A percentile compares a stretch with the other conserved stretches of the same genome.
Evolutionary conservation across 345 rosid genomes (phyloP).

Genomic region (Gossypium arboreum): DNA sequence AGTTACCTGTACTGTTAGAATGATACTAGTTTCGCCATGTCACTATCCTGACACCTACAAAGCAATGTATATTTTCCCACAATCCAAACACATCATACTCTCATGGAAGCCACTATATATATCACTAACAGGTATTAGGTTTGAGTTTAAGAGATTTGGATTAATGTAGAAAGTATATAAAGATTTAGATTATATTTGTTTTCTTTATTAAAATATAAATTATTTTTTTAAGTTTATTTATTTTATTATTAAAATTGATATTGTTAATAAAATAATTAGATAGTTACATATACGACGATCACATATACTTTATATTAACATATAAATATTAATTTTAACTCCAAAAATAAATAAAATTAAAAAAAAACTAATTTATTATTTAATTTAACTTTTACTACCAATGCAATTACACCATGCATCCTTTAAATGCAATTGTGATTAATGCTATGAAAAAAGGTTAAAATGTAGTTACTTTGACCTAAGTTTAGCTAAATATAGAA

Average conservation of each 20-base stretch:
- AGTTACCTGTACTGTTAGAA: conserved; percentile 19
- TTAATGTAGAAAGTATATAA: too few relatives aligned
- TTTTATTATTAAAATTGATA: too few relatives aligned
- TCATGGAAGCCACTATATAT: background rate
- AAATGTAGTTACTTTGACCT: conserved; percentile 26
- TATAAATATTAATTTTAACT: too few relatives aligned
- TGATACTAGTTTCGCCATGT: conserved; percentile 21
- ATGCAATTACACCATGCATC: too few relatives aligned
- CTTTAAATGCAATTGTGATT: background rate
- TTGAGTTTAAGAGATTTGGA: too few relatives aligned
- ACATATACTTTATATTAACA: too few relatives aligned
- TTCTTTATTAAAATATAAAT: too few relatives aligned
- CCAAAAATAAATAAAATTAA: too few relatives aligned
- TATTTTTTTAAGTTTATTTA: too few relatives aligned
- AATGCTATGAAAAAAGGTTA: background rate
- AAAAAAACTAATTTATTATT: fast-evolving
- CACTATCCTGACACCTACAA: conserved; percentile 32
- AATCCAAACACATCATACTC: conserved; percentile 22
- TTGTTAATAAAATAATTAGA: fast-evolving
- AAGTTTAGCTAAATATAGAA: conserved; percentile 19
- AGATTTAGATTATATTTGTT: too few relatives aligned
- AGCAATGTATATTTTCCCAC: conserved; percentile 20
- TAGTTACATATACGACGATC: fast-evolving
- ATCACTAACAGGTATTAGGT: too few relatives aligned
- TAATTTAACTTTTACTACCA: too few relatives aligned